Conservation (phyloP, 805 yeast species). For the Henningerozyma blattae region DNA sequence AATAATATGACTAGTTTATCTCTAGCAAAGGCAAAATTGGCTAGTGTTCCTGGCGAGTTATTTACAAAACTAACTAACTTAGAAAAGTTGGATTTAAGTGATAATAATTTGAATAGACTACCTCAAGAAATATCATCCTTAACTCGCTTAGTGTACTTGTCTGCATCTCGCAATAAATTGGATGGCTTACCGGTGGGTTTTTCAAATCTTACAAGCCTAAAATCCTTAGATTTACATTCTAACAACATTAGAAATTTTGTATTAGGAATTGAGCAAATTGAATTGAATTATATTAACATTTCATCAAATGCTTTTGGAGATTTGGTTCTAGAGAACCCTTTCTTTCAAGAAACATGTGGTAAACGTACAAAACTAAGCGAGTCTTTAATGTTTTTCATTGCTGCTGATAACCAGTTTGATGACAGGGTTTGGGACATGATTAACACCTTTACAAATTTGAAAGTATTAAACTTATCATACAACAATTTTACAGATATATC, state of each 20-base stretch:
- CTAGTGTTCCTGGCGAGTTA: constrained; percentile 57
- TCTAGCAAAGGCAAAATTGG: constrained; percentile 69
- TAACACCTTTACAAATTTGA: constrained; percentile 44
- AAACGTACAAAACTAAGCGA: constrained; percentile 28
- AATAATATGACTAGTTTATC: constrained; percentile 58
- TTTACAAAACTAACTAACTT: constrained; percentile 49
- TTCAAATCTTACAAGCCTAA: constrained; percentile 45
- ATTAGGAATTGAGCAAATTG: constrained; percentile 53
- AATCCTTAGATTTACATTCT: constrained; percentile 66
- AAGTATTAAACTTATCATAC: constrained; percentile 63
- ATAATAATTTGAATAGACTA: constrained; percentile 66
- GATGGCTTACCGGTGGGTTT: constrained; percentile 58
- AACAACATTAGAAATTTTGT: constrained; percentile 69
- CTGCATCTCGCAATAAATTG: constrained; percentile 64
- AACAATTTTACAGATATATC: constrained; percentile 80
- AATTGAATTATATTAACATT: constrained; percentile 49
- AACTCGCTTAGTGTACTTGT: constrained; percentile 47
- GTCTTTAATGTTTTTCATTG: constrained; percentile 42
- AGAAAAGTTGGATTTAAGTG: constrained; percentile 65
- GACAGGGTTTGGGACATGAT: constrained; percentile 68
- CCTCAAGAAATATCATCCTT: constrained; percentile 59
- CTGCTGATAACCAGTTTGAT: constrained; percentile 74
- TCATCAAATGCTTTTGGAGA: constrained; percentile 57
- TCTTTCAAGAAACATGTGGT: constrained; percentile 28
- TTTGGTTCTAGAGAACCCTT: constrained; percentile 8